Conservation (phyloP, 768 basidiomycete species). For the Suillus variegatus region DNA sequence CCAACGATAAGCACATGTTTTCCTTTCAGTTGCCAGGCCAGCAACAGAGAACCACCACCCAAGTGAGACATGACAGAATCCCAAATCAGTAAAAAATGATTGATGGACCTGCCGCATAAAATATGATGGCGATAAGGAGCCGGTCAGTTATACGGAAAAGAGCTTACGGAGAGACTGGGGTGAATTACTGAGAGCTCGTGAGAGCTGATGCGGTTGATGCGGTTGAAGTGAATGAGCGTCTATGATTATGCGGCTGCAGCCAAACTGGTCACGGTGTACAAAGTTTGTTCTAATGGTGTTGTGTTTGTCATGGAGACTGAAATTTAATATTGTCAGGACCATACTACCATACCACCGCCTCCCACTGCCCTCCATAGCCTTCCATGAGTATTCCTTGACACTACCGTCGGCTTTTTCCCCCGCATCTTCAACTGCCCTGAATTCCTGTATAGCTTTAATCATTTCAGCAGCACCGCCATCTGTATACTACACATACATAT, state of each 20-base stretch:
- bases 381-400: slow-evolving; percentile 3
- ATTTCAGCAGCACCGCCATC: neutral
- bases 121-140: neutral
- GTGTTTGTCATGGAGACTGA: slow-evolving; percentile 24
- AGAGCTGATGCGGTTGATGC: neutral
- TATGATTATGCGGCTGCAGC: neutral
- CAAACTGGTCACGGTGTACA: neutral
- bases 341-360: neutral
- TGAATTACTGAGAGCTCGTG: neutral
- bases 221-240: neutral
- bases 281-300: neutral
- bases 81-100: neutral
- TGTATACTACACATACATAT: slow-evolving; percentile 3
- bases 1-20: slow-evolving; percentile 90
- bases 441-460: neutral
- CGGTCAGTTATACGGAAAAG: neutral
- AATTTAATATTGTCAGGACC: neutral
- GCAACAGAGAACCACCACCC: slow-evolving; percentile 75
- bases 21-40: slow-evolving; percentile 90
- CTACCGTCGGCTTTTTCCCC: neutral
- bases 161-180: neutral
- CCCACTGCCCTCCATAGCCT: neutral
- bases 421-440: neutral
- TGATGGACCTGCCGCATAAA: slow-evolving; percentile 5
- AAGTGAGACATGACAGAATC: neutral